Percentiles rank a stretch among this genome's conserved stretches.
phyloP scores from a whole-genome alignment of 169 alveolate genomes.

The Pseudocohnilembus persalinus region DNA sequence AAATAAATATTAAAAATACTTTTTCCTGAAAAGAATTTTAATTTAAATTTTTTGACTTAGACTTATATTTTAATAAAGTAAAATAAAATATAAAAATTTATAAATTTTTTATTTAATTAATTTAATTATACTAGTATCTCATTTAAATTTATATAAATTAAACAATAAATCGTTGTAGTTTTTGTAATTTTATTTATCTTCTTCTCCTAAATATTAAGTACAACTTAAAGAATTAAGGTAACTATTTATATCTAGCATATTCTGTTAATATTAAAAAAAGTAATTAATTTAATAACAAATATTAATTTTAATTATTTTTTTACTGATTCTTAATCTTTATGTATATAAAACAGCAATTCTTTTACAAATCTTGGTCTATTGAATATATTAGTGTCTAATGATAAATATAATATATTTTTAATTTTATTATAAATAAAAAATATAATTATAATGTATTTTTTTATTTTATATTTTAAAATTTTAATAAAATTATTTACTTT shows the following conservation, averaged over 20 bases:
- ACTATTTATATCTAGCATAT: not conserved
- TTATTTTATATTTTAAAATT: too few species aligned
- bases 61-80: too few species aligned
- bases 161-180: not conserved
- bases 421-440: too few species aligned
- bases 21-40: too few species aligned
- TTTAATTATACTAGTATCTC: not conserved
- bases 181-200: not conserved
- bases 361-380: conserved; percentile 15
- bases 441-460: too few species aligned
- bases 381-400: conserved; percentile 15
- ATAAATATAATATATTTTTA: too few species aligned
- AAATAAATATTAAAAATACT: too few species aligned
- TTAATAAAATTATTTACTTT: conserved; percentile 1
- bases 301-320: too few species aligned
- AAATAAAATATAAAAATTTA: too few species aligned
- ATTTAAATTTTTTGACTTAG: too few species aligned
- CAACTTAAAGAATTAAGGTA: not conserved
- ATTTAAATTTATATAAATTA: too few species aligned
- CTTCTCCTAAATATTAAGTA: not conserved
- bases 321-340: conserved; percentile 28
- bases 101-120: too few species aligned
- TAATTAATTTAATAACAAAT: not conserved
- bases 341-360: conserved; percentile 22
- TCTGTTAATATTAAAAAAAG: not conserved